phyloP scores from a whole-genome alignment of 2,329 filamentous ascomycete species.

The Zalaria obscura region DNA sequence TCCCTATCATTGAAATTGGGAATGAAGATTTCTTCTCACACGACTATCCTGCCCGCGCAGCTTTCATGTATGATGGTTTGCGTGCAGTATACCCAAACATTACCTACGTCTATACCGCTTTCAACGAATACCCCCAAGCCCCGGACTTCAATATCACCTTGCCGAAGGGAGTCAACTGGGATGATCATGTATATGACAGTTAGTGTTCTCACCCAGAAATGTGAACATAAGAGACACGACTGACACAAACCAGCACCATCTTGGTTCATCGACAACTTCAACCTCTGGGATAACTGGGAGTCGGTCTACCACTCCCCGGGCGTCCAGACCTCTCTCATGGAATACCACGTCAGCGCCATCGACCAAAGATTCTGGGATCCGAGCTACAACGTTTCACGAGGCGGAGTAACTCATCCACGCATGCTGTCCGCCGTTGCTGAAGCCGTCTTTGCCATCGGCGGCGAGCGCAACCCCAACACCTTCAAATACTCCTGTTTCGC shows the following conservation, averaged over 20 bases:
- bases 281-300: slow-evolving; percentile 27
- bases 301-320: slow-evolving; percentile 8
- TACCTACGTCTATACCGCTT: slow-evolving; percentile 34
- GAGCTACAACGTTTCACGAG: slow-evolving; percentile 10
- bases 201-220: too few relatives aligned
- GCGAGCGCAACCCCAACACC: slow-evolving; percentile 16
- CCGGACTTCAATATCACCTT: slow-evolving; percentile 6
- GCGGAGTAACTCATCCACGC: slow-evolving; percentile 13
- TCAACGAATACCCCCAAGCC: slow-evolving; percentile 8
- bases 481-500: slow-evolving; percentile 15
- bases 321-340: slow-evolving; percentile 11
- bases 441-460: slow-evolving; percentile 15
- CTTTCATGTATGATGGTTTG: slow-evolving; percentile 46
- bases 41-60: slow-evolving; percentile 37
- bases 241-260: slow-evolving; percentile 8
- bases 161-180: slow-evolving; percentile 10
- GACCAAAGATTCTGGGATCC: slow-evolving; percentile 14
- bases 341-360: slow-evolving; percentile 14
- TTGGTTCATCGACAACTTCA: slow-evolving; percentile 26
- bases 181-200: slow-evolving; percentile 1
- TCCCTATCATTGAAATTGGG: slow-evolving; percentile 50
- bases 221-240: too few relatives aligned
- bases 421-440: slow-evolving; percentile 15
- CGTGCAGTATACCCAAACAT: slow-evolving; percentile 41
- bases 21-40: slow-evolving; percentile 50